Base-by-base conservation (phyloP, 208 protist genomes). In the Trypanosoma melophagium region DNA sequence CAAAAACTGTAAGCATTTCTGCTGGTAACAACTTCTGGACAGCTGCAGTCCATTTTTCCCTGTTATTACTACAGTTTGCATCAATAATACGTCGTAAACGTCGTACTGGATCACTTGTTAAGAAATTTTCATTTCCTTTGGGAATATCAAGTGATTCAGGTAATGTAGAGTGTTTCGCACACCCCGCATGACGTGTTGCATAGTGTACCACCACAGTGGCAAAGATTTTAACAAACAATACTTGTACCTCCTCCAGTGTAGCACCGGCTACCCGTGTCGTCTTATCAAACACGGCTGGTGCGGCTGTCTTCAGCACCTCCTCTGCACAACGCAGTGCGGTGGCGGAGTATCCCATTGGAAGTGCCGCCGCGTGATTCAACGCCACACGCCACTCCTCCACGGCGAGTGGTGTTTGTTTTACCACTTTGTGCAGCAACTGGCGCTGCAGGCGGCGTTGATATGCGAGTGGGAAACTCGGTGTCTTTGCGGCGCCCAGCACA, bases 361-460 rank as follows among this genome's bases (percentile, higher is more conserved):
- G 63, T 51, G 69, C 50, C 45, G 69, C 49, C 16, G 61, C 38
- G 19, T 71, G 58, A 0, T 58, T 60, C 40, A 93, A 54, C 14
- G 76, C 75, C 3, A 69, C 75, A 19, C 61, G 67, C 87, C 86
- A 93, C 76, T 94, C 91, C 53, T 56, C 65, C 17, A 69, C 52
- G 1, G 80, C 72, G 13, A 93, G 76, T 13, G 83, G 86, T 1
- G 80, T 86, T 25, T 59, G 44, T 35, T 54, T 66, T 7, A 68
- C 74, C 35, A 92, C 77, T 16, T 24, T 53, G 21, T 77, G 76
- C 22, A 96, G 69, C 22, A 96, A 71, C 51, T 82, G 71, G 61
- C 78, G 76, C 55, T 91, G 84, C 52, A 96, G 71, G 12, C 61
- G 69, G 24, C 84, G 79, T 62, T 94, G 86, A n/a, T 79, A 71